Conservation (phyloP, 768 basidiomycete genomes). For the Leccinellum albellum region DNA sequence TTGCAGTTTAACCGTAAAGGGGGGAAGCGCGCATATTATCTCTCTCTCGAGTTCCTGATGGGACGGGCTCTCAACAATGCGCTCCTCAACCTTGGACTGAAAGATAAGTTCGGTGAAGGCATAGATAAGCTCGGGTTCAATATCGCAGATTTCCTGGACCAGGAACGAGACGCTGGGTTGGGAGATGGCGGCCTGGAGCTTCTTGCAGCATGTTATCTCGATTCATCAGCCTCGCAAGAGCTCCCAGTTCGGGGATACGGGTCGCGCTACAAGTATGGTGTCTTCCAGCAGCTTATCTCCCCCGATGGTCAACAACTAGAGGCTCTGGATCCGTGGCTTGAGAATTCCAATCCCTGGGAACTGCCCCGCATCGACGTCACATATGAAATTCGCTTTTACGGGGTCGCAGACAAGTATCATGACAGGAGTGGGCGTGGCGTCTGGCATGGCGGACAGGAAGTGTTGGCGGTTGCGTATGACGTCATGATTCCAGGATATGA, state of each 20-base stretch:
- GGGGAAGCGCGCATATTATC: slow-evolving; percentile 91
- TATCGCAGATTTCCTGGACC: slow-evolving; percentile 80
- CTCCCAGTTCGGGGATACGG: slow-evolving; percentile 97
- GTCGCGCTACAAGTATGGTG: slow-evolving; percentile 88
- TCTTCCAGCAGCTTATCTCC: slow-evolving; percentile 91
- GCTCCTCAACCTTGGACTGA: slow-evolving; percentile 85
- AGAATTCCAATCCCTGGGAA: slow-evolving; percentile 86
- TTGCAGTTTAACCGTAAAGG: slow-evolving; percentile 72
- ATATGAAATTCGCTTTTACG: slow-evolving; percentile 88
- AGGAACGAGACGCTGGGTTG: slow-evolving; percentile 91
- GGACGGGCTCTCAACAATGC: slow-evolving; percentile 76
- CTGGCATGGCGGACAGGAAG: slow-evolving; percentile 92
- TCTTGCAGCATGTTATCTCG: slow-evolving; percentile 95
- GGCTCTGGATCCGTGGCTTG: slow-evolving; percentile 92
- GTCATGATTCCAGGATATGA: slow-evolving; percentile 85
- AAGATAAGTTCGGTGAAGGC: slow-evolving; percentile 66
- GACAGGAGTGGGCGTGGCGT: slow-evolving; percentile 58
- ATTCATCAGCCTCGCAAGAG: slow-evolving; percentile 86
- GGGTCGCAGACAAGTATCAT: slow-evolving; percentile 63
- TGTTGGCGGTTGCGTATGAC: slow-evolving; percentile 90
- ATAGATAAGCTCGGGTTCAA: slow-evolving; percentile 81
- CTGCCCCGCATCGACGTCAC: slow-evolving; percentile 80
- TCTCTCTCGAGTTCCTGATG: slow-evolving; percentile 93
- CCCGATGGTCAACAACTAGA: slow-evolving; percentile 82
- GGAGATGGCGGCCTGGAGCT: slow-evolving; percentile 96